Percentiles rank a stretch among this genome's conserved stretches.
These are phyloP conservation scores for Chrysoporthe austroafricana DNA, from an alignment of 2,329 filamentous ascomycete genomes.

Conservation along the genomic window DNA sequence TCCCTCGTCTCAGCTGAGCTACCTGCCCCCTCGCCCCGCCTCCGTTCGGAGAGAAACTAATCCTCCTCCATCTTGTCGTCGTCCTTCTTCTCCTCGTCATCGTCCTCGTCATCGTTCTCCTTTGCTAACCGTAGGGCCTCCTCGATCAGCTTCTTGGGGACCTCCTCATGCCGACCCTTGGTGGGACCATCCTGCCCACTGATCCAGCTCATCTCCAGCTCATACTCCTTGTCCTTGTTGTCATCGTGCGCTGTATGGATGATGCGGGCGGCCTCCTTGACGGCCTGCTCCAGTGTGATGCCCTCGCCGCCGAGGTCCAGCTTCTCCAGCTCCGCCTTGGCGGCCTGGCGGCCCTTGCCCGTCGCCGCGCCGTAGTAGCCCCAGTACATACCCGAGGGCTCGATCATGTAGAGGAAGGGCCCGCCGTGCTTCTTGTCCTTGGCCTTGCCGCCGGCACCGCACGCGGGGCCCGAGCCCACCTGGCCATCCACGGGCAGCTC, in stretches of 20 bases:
- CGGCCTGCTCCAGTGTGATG: conserved; percentile 80
- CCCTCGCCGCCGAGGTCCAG: conserved; percentile 80
- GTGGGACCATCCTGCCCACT: conserved; percentile 83
- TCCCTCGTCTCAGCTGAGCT: not conserved
- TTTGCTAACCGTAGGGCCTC: conserved; percentile 92
- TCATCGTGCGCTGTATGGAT: conserved; percentile 98
- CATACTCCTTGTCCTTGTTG: conserved; percentile 99
- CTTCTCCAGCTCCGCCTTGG: conserved; percentile 98
- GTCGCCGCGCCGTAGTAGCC: conserved; percentile 98
- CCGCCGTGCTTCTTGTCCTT: conserved; percentile 78
- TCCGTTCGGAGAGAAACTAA: conserved; percentile 15
- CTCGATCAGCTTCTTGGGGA: conserved; percentile 86
- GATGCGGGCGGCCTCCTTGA: conserved; percentile 95
- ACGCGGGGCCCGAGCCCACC: conserved; percentile 78
- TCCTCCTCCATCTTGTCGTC: conserved; percentile 85
- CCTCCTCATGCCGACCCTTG: conserved; percentile 89
- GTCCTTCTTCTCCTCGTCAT: conserved; percentile 69
- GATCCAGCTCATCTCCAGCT: conserved; percentile 99
- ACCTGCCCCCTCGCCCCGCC: conserved; percentile 7
- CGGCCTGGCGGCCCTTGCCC: conserved; percentile 93
- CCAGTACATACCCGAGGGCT: conserved; percentile 97
- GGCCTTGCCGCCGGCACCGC: conserved; percentile 83
- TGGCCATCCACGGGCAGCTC: conserved; percentile 87
- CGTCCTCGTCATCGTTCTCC: conserved; percentile 83
- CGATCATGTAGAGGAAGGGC: conserved; percentile 97